Conservation (phyloP, 1,284 basidiomycete genomes). For the Thelephora terrestris region DNA sequence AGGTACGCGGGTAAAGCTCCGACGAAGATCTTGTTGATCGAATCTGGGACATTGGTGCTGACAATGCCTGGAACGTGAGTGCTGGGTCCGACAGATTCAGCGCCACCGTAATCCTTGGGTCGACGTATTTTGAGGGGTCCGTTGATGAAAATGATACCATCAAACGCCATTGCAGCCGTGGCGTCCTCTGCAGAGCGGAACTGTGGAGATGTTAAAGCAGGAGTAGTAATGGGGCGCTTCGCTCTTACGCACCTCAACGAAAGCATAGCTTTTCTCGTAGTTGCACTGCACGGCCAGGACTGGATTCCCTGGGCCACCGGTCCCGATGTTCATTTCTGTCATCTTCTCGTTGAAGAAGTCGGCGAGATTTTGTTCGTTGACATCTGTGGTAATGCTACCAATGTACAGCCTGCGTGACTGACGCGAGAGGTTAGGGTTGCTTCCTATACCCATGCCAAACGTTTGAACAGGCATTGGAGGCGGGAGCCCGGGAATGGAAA, state of each 20-base stretch:
- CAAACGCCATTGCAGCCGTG: conserved; percentile 92
- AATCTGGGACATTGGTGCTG: conserved; percentile 95
- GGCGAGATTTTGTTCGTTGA: conserved; percentile 83
- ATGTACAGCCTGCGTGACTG: conserved; percentile 94
- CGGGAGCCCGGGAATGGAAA: conserved; percentile 68
- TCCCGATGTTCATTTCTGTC: conserved; percentile 81
- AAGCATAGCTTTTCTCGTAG: conserved; percentile 96
- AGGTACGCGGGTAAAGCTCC: conserved; percentile 94
- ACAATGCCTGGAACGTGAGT: conserved; percentile 89
- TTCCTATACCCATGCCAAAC: conserved; percentile 76
- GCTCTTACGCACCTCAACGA: conserved; percentile 67
- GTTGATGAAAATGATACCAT: conserved; percentile 92
- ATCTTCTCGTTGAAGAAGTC: conserved; percentile 96
- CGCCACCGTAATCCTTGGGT: conserved; percentile 90
- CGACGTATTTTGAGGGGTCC: conserved; percentile 90
- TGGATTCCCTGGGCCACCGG: conserved; percentile 79
- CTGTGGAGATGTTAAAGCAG: conserved; percentile 31
- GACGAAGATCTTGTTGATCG: conserved; percentile 96
- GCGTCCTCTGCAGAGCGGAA: conserved; percentile 97
- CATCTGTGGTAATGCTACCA: conserved; percentile 86
- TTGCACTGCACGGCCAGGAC: conserved; percentile 92
- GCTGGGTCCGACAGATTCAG: conserved; percentile 50
- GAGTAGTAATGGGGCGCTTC: conserved; percentile 7
- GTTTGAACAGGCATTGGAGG: conserved; percentile 75
- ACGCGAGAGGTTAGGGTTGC: conserved; percentile 77